Conservation (phyloP, 768 basidiomycete genomes). For the Lanmaoa pseudosensibilis region DNA sequence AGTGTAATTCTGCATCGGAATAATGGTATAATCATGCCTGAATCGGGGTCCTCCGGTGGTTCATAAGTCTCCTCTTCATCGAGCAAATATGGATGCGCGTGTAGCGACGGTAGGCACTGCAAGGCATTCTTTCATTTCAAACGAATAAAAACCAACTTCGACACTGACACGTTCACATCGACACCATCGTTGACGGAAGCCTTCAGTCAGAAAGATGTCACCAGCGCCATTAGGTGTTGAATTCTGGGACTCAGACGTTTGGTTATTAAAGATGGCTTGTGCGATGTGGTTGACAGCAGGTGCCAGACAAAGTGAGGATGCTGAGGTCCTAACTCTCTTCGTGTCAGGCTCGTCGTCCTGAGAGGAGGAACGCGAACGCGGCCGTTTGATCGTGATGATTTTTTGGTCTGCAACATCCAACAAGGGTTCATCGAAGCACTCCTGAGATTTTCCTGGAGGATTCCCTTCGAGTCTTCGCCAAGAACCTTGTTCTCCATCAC, state of each 20-base stretch:
- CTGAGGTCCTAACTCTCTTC: constrained; percentile 46
- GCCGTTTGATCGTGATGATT: constrained; percentile 43
- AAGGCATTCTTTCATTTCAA: neutral
- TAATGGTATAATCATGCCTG: constrained; percentile 41
- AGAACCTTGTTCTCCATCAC: constrained; percentile 41
- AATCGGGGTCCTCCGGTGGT: constrained; percentile 85
- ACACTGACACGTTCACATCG: constrained; percentile 56
- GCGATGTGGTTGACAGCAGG: constrained; percentile 50
- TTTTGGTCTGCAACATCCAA: constrained; percentile 30
- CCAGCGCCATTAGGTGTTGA: constrained; percentile 50
- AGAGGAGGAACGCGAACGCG: constrained; percentile 27
- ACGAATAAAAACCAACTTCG: neutral
- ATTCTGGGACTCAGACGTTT: constrained; percentile 14
- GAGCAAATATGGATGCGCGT: constrained; percentile 57
- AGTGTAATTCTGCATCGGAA: neutral
- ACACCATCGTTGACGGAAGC: constrained; percentile 81
- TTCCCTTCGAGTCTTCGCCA: constrained; percentile 55
- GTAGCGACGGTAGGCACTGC: constrained; percentile 61
- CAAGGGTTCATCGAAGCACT: constrained; percentile 11
- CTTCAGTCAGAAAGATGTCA: constrained; percentile 73
- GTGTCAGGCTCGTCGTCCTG: constrained; percentile 36
- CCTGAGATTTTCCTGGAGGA: neutral
- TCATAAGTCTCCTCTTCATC: constrained; percentile 84
- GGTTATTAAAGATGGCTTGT: constrained; percentile 41
- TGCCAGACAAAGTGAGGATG: constrained; percentile 49